Conservation (phyloP, 148 eudicot species). For the Chenopodium formosanum region DNA sequence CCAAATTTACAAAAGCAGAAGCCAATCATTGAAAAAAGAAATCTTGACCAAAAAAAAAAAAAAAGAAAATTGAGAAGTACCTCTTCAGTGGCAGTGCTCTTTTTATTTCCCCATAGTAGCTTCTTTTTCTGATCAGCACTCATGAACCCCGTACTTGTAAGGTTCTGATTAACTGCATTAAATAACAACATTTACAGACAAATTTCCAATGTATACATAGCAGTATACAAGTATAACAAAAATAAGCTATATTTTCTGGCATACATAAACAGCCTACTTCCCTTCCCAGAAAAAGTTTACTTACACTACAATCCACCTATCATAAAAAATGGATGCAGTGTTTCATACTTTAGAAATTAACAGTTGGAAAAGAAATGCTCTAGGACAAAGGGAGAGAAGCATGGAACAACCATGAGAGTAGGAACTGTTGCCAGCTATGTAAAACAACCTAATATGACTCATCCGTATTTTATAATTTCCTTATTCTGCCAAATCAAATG, state of each 20-base stretch:
- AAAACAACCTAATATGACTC: too few relatives aligned
- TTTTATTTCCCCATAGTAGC: conserved; percentile 92
- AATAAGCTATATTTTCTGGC: too few relatives aligned
- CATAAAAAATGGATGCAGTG: neutral
- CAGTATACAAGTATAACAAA: too few relatives aligned
- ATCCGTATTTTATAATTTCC: too few relatives aligned
- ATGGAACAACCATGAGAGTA: neutral
- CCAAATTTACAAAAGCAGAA: neutral
- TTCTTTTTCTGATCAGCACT: conserved; percentile 97
- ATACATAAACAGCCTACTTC: neutral
- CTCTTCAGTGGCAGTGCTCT: conserved; percentile 66
- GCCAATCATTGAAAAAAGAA: conserved; percentile 8
- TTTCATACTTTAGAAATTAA: neutral
- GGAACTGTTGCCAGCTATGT: neutral
- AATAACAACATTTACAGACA: neutral
- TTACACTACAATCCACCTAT: neutral
- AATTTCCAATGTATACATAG: too few relatives aligned
- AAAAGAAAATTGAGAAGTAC: conserved; percentile 33
- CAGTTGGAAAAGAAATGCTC: neutral
- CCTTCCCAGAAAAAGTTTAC: neutral
- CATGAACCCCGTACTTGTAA: conserved; percentile 76
- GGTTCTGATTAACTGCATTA: conserved; percentile 69
- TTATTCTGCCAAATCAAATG: neutral
- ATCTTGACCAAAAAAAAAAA: neutral
- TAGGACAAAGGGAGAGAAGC: neutral